Evolutionary conservation across 768 basidiomycete species (phyloP), one percentile per base, ranked within the genome.

Genomic region (Boletus vinaceobasis): DNA sequence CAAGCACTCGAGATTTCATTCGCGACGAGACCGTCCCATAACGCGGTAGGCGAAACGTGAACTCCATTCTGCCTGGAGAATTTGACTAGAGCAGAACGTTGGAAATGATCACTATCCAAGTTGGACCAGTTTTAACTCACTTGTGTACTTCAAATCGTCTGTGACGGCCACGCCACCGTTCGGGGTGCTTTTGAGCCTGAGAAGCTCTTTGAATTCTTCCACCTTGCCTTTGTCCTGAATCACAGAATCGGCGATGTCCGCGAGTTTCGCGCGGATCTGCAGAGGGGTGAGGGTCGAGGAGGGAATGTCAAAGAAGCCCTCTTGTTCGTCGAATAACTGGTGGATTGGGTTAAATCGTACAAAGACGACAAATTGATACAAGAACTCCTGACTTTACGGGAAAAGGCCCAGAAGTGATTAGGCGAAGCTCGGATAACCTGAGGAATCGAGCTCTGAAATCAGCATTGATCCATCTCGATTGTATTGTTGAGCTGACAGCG

Each of bases 1-100:
- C 91, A 97, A 21, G 85, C 80, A 65, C 91, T 93, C 6, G 86
- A 87, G 32, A 94, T 76, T 45, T 90, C 85, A 46, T 75, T 79
- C 11, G 83, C 86, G 49, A 90, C 65, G 52, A 87, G 75, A 47
- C 91, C 89, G 60, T 93, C 87, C 83, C 84, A 88, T 2, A 90
- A 73, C 3, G 78, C 81, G 38, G 92, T 88, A 5, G 93, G 92
- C 1, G 93, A 94, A 44, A 96, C 91, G 60, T 98, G 95, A 38
- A 97, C 84, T 3, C 90, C 79, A 57, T 98, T 97, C 74, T 97
- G 94, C 58, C 95, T 78, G 15, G 88, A 83, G 68, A 87, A 87
- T 71, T 95, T 97, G 77, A 97, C 92, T 94, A 62, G 31, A 56
- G 29, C 2, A 33, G 11, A 42, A n/a, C 11, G 19, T 40, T 13